Evolutionary conservation across 1,139 yeast genomes (phyloP).

Genomic region (Ogataea hybrid): DNA sequence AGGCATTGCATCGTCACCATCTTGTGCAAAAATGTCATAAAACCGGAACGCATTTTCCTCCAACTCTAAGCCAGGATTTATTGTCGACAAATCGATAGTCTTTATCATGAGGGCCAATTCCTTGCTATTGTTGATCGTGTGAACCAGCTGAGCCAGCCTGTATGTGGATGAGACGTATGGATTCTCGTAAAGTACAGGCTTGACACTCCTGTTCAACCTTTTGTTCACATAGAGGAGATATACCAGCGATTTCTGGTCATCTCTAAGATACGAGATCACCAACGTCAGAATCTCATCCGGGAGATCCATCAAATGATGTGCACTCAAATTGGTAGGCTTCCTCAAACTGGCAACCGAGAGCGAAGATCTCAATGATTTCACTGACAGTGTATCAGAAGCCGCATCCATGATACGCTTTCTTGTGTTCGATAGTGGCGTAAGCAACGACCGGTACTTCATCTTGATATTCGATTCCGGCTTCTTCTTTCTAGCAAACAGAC

Average conservation of each 20-base stretch:
- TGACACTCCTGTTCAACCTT: conserved; percentile 49
- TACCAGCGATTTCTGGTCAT: conserved; percentile 35
- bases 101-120: conserved; percentile 56
- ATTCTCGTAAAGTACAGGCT: conserved; percentile 51
- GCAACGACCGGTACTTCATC: conserved; percentile 27
- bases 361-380: conserved; percentile 27
- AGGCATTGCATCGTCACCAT: conserved; percentile 7
- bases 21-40: conserved; percentile 21
- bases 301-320: conserved; percentile 24
- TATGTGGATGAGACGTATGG: conserved; percentile 65
- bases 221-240: conserved; percentile 50
- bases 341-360: conserved; percentile 17
- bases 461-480: conserved; percentile 18
- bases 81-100: conserved; percentile 55
- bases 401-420: conserved; percentile 27
- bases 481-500: conserved; percentile 10
- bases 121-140: conserved; percentile 55
- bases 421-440: conserved; percentile 28
- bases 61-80: conserved; percentile 44
- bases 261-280: conserved; percentile 24
- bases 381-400: conserved; percentile 29
- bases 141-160: conserved; percentile 73
- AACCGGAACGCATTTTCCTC: conserved; percentile 30
- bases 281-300: conserved; percentile 33
- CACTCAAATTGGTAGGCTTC: conserved; percentile 7